Evolutionary conservation across 352 stramenopile genomes (phyloP).

Genomic region (Globisporangium emineosum): DNA sequence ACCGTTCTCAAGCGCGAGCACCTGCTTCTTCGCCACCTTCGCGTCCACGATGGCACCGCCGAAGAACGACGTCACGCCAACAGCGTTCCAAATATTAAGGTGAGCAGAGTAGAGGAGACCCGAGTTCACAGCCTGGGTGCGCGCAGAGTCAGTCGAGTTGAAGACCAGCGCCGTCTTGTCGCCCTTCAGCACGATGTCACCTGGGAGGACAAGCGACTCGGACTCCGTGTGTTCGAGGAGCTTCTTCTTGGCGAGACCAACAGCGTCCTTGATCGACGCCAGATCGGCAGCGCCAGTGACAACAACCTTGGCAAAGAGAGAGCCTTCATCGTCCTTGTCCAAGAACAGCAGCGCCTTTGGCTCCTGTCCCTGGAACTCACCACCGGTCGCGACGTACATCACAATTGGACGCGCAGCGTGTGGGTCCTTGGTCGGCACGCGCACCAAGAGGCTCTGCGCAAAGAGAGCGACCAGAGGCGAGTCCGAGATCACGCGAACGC

Average conservation of each 20-base stretch:
- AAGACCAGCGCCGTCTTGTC: conserved; percentile 72
- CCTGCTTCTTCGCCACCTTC: conserved; percentile 59
- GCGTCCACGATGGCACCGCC: conserved; percentile 61
- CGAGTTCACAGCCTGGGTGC: conserved; percentile 60
- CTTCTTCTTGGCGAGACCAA: conserved; percentile 75
- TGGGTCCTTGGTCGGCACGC: conserved; percentile 58
- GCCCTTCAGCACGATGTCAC: conserved; percentile 56
- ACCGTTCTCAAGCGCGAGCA: conserved; percentile 42
- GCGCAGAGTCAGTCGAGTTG: conserved; percentile 48
- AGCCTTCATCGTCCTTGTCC: conserved; percentile 63
- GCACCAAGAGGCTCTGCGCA: conserved; percentile 67
- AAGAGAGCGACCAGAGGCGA: conserved; percentile 69
- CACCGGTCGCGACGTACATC: conserved; percentile 61
- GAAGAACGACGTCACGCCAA: conserved; percentile 66
- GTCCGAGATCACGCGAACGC: conserved; percentile 78
- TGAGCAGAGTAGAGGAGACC: conserved; percentile 64
- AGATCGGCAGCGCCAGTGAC: conserved; percentile 57
- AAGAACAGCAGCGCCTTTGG: conserved; percentile 57
- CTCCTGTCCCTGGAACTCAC: conserved; percentile 58
- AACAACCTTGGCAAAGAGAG: conserved; percentile 69
- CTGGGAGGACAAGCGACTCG: conserved; percentile 50
- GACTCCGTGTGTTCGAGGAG: conserved; percentile 50
- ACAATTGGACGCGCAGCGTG: conserved; percentile 76
- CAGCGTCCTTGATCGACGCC: conserved; percentile 44
- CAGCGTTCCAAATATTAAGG: conserved; percentile 68